A percentile compares a stretch with the other conserved stretches of the same genome.
Conservation (phyloP, 768 basidiomycete genomes). For the Lactarius psammicola region DNA sequence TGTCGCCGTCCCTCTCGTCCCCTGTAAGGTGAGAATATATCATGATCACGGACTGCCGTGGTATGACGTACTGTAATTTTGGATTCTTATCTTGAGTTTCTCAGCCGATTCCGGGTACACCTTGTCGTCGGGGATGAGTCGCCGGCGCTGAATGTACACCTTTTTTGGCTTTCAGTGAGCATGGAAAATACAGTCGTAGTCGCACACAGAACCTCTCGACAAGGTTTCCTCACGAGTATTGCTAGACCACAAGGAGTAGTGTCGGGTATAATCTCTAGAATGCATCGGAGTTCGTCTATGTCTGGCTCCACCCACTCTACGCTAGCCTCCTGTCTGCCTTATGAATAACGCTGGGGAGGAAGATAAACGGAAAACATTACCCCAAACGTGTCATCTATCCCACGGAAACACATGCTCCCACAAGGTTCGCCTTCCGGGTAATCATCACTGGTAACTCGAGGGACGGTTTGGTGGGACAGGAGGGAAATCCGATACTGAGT, state of each 20-base stretch:
- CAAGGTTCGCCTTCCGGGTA: constrained; percentile 16
- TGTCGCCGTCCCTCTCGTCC: not conserved
- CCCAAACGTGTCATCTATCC: constrained; percentile 5
- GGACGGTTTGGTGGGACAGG: constrained; percentile 1
- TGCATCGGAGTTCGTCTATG: constrained; percentile 18
- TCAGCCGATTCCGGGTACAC: constrained; percentile 11
- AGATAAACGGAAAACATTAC: not conserved
- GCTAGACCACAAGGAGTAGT: constrained; percentile 26
- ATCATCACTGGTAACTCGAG: constrained; percentile 12
- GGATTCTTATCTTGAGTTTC: not conserved
- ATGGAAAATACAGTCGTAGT: not conserved
- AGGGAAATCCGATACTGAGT: not conserved
- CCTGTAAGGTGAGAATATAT: not conserved
- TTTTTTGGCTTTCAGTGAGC: not conserved
- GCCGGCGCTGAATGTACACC: constrained; percentile 20
- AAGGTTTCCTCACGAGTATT: constrained; percentile 23
- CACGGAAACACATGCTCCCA: constrained; percentile 11
- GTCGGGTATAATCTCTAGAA: constrained; percentile 26
- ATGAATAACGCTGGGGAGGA: not conserved
- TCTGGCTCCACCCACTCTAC: constrained; percentile 18
- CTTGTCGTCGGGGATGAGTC: constrained; percentile 15
- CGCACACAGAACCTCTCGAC: constrained; percentile 18
- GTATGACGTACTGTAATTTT: constrained; percentile 13
- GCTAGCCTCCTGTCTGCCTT: not conserved
- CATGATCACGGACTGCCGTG: not conserved